Conservation (phyloP, 108 stramenopile genomes). For the Aurantiochytrium sp. region DNA sequence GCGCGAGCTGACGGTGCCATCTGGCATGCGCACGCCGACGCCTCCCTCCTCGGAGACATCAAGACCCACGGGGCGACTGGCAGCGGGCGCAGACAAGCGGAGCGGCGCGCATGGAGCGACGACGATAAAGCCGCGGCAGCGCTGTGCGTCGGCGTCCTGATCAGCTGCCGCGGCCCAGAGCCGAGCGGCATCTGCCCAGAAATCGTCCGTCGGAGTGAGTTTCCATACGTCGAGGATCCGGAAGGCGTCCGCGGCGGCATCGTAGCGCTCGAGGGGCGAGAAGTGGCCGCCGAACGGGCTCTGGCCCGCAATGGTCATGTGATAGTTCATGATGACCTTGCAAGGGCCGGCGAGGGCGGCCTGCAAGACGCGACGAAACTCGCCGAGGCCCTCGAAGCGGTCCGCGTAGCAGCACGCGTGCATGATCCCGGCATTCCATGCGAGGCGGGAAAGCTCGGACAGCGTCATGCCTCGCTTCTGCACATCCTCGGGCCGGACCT, state of each 20-base stretch:
- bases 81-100: not conserved
- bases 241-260: not conserved
- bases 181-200: not conserved
- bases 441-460: not conserved
- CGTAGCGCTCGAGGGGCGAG: not conserved
- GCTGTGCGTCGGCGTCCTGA: not conserved
- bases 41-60: not conserved
- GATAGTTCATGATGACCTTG: not conserved
- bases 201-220: not conserved
- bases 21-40: no score
- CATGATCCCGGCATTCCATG: not conserved
- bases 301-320: constrained; percentile 20
- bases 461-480: not conserved
- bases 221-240: constrained; percentile 6
- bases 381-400: not conserved
- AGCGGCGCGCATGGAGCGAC: not conserved
- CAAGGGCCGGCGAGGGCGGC: not conserved
- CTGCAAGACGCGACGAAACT: not conserved
- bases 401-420: not conserved
- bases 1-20: no score
- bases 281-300: not conserved
- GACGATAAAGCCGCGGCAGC: not conserved
- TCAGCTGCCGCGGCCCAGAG: not conserved
- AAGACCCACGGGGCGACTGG: not conserved
- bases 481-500: not conserved